Evolutionary conservation across 345 rosid species (phyloP).

Genomic region (Camelina laxa): DNA sequence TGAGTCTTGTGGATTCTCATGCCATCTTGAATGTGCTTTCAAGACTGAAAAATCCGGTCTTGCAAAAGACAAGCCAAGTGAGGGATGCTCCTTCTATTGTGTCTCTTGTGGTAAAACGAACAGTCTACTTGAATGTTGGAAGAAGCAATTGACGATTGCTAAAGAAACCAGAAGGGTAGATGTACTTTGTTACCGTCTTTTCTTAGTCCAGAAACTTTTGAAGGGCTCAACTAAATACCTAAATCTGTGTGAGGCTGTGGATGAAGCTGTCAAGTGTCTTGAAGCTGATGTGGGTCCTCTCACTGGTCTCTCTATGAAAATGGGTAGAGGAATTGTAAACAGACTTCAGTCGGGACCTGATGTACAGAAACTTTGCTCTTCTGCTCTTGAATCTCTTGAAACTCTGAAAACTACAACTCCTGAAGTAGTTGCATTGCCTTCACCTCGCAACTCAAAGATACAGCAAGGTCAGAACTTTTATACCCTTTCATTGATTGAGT

Average conservation of each 20-base stretch:
- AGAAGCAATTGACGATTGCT: slow-evolving; percentile 70
- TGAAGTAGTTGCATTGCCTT: slow-evolving; percentile 27
- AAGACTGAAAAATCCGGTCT: slow-evolving; percentile 61
- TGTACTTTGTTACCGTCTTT: slow-evolving; percentile 68
- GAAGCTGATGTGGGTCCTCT: slow-evolving; percentile 74
- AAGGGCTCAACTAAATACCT: slow-evolving; percentile 52
- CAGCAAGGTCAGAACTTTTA: slow-evolving; percentile 35
- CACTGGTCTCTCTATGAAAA: slow-evolving; percentile 60
- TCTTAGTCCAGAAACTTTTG: slow-evolving; percentile 61
- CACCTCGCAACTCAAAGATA: slow-evolving; percentile 12
- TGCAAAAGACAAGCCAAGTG: slow-evolving; percentile 42
- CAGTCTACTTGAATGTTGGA: slow-evolving; percentile 68
- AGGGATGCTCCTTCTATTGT: slow-evolving; percentile 68
- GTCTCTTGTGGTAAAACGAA: slow-evolving; percentile 69
- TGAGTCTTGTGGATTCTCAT: slow-evolving; percentile 67
- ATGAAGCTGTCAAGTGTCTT: slow-evolving; percentile 58
- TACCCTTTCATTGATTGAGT: neutral
- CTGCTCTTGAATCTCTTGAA: slow-evolving; percentile 65
- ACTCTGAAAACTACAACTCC: slow-evolving; percentile 32
- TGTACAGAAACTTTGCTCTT: slow-evolving; percentile 74
- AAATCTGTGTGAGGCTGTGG: slow-evolving; percentile 52
- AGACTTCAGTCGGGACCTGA: slow-evolving; percentile 74
- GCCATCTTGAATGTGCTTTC: slow-evolving; percentile 77
- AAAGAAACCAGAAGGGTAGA: slow-evolving; percentile 87
- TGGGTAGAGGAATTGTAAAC: slow-evolving; percentile 81